phyloP scores from a whole-genome alignment of 2,329 filamentous ascomycete species.

The Trichothecium sympodiale region DNA sequence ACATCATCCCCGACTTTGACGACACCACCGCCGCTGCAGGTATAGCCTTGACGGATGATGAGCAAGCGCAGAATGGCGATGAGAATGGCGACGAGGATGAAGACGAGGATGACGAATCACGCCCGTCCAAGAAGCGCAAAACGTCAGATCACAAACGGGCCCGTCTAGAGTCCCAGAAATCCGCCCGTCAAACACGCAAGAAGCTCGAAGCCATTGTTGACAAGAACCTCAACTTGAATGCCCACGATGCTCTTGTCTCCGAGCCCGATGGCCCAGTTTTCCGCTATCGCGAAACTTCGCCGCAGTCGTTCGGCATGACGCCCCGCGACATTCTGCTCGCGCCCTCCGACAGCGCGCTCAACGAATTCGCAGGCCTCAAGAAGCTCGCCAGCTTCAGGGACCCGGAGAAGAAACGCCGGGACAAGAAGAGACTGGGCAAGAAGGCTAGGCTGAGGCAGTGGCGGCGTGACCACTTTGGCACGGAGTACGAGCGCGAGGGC shows the following conservation, averaged over 20 bases:
- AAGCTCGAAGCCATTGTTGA: conserved; percentile 83
- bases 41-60: conserved; percentile 39
- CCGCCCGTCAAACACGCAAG: conserved; percentile 68
- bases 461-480: conserved; percentile 55
- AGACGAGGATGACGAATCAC: conserved; percentile 29
- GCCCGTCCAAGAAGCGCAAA: conserved; percentile 52
- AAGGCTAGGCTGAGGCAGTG: conserved; percentile 85
- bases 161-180: conserved; percentile 49
- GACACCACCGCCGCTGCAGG: conserved; percentile 45
- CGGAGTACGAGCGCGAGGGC: conserved; percentile 43
- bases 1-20: conserved; percentile 78
- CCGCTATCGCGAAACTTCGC: conserved; percentile 90
- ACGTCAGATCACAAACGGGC: conserved; percentile 49
- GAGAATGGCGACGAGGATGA: conserved; percentile 25
- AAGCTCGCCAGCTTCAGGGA: conserved; percentile 88
- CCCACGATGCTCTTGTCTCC: conserved; percentile 45
- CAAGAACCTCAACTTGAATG: conserved; percentile 63
- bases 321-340: conserved; percentile 82
- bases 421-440: conserved; percentile 83
- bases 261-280: conserved; percentile 36
- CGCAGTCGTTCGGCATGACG: conserved; percentile 80
- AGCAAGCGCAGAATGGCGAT: conserved; percentile 22
- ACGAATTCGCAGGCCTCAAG: conserved; percentile 87
- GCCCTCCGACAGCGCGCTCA: conserved; percentile 74
- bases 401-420: conserved; percentile 75